Conservation (phyloP, 1,139 yeast genomes). For the Wickerhamomyces sp. region DNA sequence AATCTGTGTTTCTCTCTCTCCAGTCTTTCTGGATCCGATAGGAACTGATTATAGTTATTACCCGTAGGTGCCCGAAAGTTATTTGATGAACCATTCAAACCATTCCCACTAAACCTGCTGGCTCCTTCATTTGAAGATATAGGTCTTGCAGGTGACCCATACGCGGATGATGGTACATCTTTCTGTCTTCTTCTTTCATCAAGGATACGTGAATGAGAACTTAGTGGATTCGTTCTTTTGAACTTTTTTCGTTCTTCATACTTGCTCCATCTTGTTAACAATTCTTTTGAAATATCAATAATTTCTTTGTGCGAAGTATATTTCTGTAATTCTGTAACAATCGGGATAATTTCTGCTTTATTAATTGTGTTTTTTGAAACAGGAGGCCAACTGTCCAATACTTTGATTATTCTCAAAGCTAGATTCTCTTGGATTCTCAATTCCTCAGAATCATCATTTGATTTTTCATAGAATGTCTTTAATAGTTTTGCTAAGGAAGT, state of each 20-base stretch:
- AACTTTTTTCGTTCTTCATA: conserved; percentile 81
- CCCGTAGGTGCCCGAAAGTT: too few relatives aligned
- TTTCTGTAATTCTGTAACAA: conserved; percentile 43
- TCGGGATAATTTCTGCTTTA: conserved; percentile 71
- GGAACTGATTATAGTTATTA: too few relatives aligned
- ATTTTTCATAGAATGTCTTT: conserved; percentile 30
- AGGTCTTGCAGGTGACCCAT: neutral
- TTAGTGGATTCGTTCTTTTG: conserved; percentile 28
- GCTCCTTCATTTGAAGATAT: neutral
- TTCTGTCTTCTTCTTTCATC: conserved; percentile 33
- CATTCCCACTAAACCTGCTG: too few relatives aligned
- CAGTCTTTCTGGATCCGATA: conserved; percentile 11
- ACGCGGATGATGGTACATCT: neutral
- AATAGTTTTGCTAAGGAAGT: conserved; percentile 66
- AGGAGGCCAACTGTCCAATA: conserved; percentile 72
- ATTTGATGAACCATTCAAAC: too few relatives aligned
- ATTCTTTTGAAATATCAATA: conserved; percentile 33
- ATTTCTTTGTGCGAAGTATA: conserved; percentile 31
- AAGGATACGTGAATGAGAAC: conserved; percentile 12
- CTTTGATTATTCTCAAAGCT: conserved; percentile 44
- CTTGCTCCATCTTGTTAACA: conserved; percentile 67
- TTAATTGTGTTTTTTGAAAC: conserved; percentile 78
- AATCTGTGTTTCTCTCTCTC: conserved; percentile 23
- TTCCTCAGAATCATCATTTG: conserved; percentile 6
- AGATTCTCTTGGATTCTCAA: conserved; percentile 34